Conservation (phyloP, 140 eudicot genomes). For the Oenanthe javanica region DNA sequence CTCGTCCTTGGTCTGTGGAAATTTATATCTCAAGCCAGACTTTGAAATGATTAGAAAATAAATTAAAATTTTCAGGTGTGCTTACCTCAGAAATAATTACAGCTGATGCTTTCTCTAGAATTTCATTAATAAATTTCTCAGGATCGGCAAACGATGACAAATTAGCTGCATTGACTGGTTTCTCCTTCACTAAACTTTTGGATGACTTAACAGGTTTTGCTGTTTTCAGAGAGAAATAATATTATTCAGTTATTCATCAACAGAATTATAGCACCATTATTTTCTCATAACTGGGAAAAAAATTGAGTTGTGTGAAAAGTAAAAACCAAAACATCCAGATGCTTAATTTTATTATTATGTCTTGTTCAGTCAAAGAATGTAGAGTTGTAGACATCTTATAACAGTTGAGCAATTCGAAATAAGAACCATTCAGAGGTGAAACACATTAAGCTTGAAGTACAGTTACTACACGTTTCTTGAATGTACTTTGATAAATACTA, state of each 20-base stretch:
- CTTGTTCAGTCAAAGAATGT: not conserved
- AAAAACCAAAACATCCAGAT: not conserved
- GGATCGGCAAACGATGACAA: slow-evolving; percentile 48
- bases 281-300: not conserved
- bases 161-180: slow-evolving; percentile 18
- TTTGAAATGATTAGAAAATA: not conserved
- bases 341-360: not conserved
- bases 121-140: slow-evolving; percentile 57
- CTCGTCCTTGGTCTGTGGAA: slow-evolving; percentile 42
- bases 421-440: not conserved
- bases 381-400: not conserved
- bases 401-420: not conserved
- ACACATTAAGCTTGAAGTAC: too few relatives aligned
- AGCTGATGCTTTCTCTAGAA: slow-evolving; percentile 53
- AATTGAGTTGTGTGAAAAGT: not conserved
- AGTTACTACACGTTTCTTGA: not conserved
- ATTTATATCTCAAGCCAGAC: slow-evolving; percentile 10
- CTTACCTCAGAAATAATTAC: slow-evolving; percentile 65
- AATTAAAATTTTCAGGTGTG: not conserved
- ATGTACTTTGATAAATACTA: too few relatives aligned
- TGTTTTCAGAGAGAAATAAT: slow-evolving; percentile 16
- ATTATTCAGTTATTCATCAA: not conserved
- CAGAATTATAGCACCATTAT: not conserved
- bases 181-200: slow-evolving; percentile 46
- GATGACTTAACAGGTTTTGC: slow-evolving; percentile 49